Evolutionary conservation across 108 stramenopile species (phyloP).

Genomic region (Skeletonema potamos): DNA sequence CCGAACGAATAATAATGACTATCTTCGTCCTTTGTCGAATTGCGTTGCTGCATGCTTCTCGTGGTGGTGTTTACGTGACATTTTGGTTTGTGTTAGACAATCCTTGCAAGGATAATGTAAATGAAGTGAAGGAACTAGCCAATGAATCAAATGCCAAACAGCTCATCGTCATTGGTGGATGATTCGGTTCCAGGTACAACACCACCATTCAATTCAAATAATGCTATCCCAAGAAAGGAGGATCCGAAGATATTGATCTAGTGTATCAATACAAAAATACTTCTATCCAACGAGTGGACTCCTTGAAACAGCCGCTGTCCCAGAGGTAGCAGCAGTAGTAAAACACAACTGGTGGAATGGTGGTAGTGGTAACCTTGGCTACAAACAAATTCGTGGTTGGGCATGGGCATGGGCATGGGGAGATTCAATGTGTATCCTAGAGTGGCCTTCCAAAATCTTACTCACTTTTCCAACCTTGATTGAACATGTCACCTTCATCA

Average conservation of each 20-base stretch:
- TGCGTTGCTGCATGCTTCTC: conserved; percentile 14
- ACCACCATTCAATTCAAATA: conserved; percentile 40
- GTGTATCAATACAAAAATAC: conserved; percentile 42
- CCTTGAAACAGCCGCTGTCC: conserved; percentile 34
- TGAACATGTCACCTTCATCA: conserved; percentile 10
- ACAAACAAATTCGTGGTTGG: conserved; percentile 46
- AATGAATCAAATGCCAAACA: conserved; percentile 8
- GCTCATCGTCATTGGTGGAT: no score
- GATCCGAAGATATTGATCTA: conserved; percentile 60
- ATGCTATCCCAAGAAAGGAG: conserved; percentile 56
- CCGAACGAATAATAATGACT: conserved; percentile 23
- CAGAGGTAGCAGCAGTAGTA: conserved; percentile 39
- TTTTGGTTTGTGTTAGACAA: conserved; percentile 46
- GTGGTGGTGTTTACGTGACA: conserved; percentile 25
- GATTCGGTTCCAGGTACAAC: conserved; percentile 24
- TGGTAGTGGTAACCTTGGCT: conserved; percentile 24
- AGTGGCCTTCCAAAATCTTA: conserved; percentile 39
- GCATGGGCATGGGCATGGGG: conserved; percentile 56
- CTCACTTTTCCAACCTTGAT: conserved; percentile 42
- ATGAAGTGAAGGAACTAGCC: conserved; percentile 19
- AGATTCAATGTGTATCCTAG: conserved; percentile 36
- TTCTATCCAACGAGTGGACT: conserved; percentile 7
- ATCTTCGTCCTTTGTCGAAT: conserved; percentile 11
- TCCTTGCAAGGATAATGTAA: conserved; percentile 17
- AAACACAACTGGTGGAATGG: conserved; percentile 49